Base-by-base conservation (phyloP, 805 yeast species). In the Candida ulmi region DNA sequence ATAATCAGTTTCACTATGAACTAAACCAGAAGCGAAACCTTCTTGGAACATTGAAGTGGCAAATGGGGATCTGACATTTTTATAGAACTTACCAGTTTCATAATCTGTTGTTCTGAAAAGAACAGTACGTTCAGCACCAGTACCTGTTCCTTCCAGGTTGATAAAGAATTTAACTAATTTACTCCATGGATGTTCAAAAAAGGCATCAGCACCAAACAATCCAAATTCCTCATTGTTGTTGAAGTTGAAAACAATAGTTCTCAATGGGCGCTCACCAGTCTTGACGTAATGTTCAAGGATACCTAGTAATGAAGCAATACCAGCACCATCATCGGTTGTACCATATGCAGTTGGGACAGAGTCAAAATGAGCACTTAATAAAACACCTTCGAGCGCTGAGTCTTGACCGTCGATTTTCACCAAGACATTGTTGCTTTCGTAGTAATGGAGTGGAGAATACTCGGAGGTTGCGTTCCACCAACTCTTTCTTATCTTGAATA, bases 171-270 rank as follows among this genome's bases (percentile, higher is more conserved):
- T 66, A 2, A 83, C 78, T 13, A 74, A 58, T 30, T 69, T 60
- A 17, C 76, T 68, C 91, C 95, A 84, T 15, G 83, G 80, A 57
- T 88, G 95, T 25, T 71, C 57, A 39, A 84, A 61, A 50, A 87
- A 88, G 0, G 83, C 73, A 33, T 71, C 69, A 0, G 96, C 95
- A 4, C 97, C 97, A 40, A 80, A 63, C 24, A 90, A 67, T 0
- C 95, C 95, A 60, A 86, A 83, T 54, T 88, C 97, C 58, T 88
- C 97, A 56, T 88, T 76, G 57, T 88, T 84, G 61, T 90, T 90
- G 64, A 90, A 85, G 59, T 90, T 88, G 62, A 90, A 79, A 7
- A 88, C 68, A 12, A 90, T 62, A 4, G 90, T 83, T 42, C 95
- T 69, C 33, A 69, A 58, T 1, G 96, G 95, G 46, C 73, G 81